Percentiles rank a stretch among this genome's conserved stretches.
These are phyloP conservation scores for Phytophthora agathidicida DNA, from an alignment of 352 stramenopile genomes.

Conservation along the genomic window DNA sequence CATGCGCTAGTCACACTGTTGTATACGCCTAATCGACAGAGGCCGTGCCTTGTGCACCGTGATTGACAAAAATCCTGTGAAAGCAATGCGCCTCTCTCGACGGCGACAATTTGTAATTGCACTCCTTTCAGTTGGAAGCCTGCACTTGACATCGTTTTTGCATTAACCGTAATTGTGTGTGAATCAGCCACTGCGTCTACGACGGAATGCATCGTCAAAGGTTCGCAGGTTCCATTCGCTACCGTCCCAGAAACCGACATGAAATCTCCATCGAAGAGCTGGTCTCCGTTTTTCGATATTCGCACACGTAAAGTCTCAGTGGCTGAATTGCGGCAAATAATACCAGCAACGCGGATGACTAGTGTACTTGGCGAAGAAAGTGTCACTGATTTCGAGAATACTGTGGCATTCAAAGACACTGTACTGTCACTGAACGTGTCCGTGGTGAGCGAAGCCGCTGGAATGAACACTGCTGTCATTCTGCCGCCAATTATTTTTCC, in stretches of 20 bases:
- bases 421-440: conserved; percentile 28
- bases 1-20: conserved; percentile 41
- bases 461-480: conserved; percentile 41
- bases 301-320: conserved; percentile 44
- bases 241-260: conserved; percentile 33
- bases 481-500: conserved; percentile 54
- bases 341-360: conserved; percentile 43
- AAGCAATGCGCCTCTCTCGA: conserved; percentile 47
- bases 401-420: conserved; percentile 9
- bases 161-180: conserved; percentile 41
- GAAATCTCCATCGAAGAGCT: conserved; percentile 51
- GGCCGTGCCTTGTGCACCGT: conserved; percentile 42
- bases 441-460: conserved; percentile 31
- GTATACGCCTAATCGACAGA: conserved; percentile 53
- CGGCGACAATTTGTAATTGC: conserved; percentile 40
- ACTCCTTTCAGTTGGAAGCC: conserved; percentile 49
- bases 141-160: conserved; percentile 39
- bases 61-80: conserved; percentile 43
- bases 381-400: conserved; percentile 42
- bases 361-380: conserved; percentile 42
- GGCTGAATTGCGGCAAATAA: conserved; percentile 52
- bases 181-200: conserved; percentile 33
- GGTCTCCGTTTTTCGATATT: conserved; percentile 34
- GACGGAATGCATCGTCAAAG: conserved; percentile 52
- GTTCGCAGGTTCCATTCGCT: conserved; percentile 39